phyloP scores from a whole-genome alignment of 768 basidiomycete genomes.

The Lentinula edodes region DNA sequence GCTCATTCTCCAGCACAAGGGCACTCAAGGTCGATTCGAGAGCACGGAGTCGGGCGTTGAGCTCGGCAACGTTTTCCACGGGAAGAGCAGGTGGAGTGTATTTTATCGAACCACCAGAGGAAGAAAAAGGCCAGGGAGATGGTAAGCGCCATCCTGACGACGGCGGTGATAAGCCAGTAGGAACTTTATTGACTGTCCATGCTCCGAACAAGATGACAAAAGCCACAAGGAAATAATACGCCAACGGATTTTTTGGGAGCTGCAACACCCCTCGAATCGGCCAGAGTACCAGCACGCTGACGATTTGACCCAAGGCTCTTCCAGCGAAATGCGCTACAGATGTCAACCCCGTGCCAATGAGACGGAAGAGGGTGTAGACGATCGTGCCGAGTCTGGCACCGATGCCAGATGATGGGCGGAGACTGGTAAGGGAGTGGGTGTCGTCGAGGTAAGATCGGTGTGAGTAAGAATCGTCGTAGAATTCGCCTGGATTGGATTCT shows the following conservation, averaged over 20 bases:
- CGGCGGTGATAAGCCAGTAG: slow-evolving; percentile 14
- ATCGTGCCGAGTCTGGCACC: slow-evolving; percentile 38
- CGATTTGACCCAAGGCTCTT: slow-evolving; percentile 40
- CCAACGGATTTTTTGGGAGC: slow-evolving; percentile 15
- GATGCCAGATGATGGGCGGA: slow-evolving; percentile 14
- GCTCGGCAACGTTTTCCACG: slow-evolving; percentile 59
- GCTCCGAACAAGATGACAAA: slow-evolving; percentile 33
- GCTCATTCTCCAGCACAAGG: slow-evolving; percentile 52
- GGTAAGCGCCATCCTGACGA: not conserved
- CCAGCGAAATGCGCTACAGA: slow-evolving; percentile 38
- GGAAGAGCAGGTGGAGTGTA: slow-evolving; percentile 57
- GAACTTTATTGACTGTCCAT: slow-evolving; percentile 36
- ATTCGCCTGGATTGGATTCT: not conserved
- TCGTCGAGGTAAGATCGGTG: slow-evolving; percentile 11
- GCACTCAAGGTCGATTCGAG: slow-evolving; percentile 61
- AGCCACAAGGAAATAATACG: slow-evolving; percentile 33
- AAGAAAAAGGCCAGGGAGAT: slow-evolving; percentile 11
- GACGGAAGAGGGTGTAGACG: slow-evolving; percentile 23
- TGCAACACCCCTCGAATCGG: slow-evolving; percentile 37
- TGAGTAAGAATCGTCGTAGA: slow-evolving; percentile 14
- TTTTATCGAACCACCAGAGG: slow-evolving; percentile 25
- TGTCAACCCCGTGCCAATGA: slow-evolving; percentile 15
- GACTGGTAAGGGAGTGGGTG: not conserved
- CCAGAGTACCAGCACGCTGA: slow-evolving; percentile 42
- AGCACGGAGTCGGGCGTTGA: slow-evolving; percentile 53